A percentile compares a stretch with the other conserved stretches of the same genome.
These are phyloP conservation scores for Aspergillus terreus DNA, from an alignment of 2,329 filamentous ascomycete genomes.

Conservation along the genomic window DNA sequence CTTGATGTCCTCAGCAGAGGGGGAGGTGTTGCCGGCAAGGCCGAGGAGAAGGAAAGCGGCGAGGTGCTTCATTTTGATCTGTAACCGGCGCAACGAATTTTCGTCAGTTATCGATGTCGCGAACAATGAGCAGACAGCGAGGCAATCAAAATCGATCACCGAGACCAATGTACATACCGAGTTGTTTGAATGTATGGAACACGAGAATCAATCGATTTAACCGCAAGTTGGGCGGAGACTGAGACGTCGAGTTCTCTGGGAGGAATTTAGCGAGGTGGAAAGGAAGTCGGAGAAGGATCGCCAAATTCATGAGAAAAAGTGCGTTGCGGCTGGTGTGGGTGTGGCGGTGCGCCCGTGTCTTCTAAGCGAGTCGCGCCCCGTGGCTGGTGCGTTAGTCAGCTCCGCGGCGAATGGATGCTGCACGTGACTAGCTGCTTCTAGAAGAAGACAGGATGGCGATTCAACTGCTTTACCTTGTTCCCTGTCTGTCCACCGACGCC, in stretches of 20 bases:
- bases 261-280: slow-evolving; percentile 25
- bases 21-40: slow-evolving; percentile 87
- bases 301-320: slow-evolving; percentile 36
- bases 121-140: not conserved
- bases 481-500: slow-evolving; percentile 6
- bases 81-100: not conserved
- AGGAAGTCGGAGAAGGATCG: slow-evolving; percentile 26
- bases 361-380: slow-evolving; percentile 38
- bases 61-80: slow-evolving; percentile 95
- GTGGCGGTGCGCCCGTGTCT: slow-evolving; percentile 28
- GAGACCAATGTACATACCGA: slow-evolving; percentile 21
- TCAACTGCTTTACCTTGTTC: slow-evolving; percentile 8
- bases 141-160: not conserved
- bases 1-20: slow-evolving; percentile 83
- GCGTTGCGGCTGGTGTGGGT: slow-evolving; percentile 29
- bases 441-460: slow-evolving; percentile 21
- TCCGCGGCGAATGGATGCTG: not conserved
- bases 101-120: not conserved
- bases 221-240: slow-evolving; percentile 97
- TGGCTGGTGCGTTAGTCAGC: slow-evolving; percentile 1
- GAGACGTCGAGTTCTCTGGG: slow-evolving; percentile 84
- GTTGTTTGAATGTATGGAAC: slow-evolving; percentile 39
- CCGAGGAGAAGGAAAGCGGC: slow-evolving; percentile 97
- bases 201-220: slow-evolving; percentile 96
- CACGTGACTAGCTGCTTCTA: slow-evolving; percentile 28